Percentiles rank a stretch among this genome's conserved stretches.
Evolutionary conservation across 2,329 filamentous ascomycete genomes (phyloP).

Genomic region (Hypoxylon sp.): DNA sequence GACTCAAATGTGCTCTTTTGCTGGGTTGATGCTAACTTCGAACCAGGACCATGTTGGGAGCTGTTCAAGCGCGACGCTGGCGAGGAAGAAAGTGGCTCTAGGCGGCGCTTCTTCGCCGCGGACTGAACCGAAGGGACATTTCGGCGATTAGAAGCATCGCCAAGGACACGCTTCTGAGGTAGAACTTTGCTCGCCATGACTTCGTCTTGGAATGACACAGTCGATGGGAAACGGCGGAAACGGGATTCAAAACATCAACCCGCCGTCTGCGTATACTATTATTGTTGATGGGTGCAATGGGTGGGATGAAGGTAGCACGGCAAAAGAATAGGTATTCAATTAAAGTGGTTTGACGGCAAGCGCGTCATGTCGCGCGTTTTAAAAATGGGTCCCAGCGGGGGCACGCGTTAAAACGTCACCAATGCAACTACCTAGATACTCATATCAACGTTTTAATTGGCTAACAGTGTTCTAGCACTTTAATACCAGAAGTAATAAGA

Average conservation of each 20-base stretch:
- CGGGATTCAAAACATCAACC: slow-evolving; percentile 33
- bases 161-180: slow-evolving; percentile 81
- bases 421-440: slow-evolving; percentile 4
- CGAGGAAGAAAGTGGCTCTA: slow-evolving; percentile 74
- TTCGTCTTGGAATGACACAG: slow-evolving; percentile 29
- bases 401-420: slow-evolving; percentile 44
- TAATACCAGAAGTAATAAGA: not conserved
- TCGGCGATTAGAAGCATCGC: slow-evolving; percentile 75
- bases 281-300: slow-evolving; percentile 7
- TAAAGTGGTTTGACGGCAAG: slow-evolving; percentile 47
- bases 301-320: slow-evolving; percentile 1
- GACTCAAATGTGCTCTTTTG: slow-evolving; percentile 93
- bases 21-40: slow-evolving; percentile 79
- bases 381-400: slow-evolving; percentile 34
- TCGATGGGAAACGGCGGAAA: slow-evolving; percentile 22
- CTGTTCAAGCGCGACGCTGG: slow-evolving; percentile 71
- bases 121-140: slow-evolving; percentile 71
- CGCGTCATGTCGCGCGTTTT: slow-evolving; percentile 51
- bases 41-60: slow-evolving; percentile 73
- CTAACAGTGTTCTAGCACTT: not conserved
- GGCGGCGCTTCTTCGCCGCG: slow-evolving; percentile 84
- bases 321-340: slow-evolving; percentile 17
- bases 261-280: slow-evolving; percentile 5
- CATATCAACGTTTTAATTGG: slow-evolving; percentile 27
- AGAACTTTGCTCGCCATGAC: slow-evolving; percentile 67